Evolutionary conservation across 2,329 filamentous ascomycete species (phyloP).

Genomic region (Hypoxylon sp.): DNA sequence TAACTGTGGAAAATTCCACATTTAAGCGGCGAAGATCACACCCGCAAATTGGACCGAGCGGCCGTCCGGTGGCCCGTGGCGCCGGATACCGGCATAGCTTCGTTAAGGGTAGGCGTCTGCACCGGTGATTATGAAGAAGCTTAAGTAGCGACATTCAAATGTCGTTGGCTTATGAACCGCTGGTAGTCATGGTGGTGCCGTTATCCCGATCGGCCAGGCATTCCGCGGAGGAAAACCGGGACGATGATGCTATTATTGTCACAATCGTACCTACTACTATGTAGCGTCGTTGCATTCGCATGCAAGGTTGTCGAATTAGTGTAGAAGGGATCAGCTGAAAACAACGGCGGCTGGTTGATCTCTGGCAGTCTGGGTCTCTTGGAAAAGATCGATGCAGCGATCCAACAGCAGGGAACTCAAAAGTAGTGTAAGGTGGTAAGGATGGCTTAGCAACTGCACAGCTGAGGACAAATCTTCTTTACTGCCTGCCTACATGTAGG

Average conservation of each 20-base stretch:
- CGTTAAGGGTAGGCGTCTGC: not conserved
- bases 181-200: slow-evolving; percentile 15
- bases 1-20: not conserved
- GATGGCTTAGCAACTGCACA: slow-evolving; percentile 1
- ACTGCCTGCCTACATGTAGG: no score
- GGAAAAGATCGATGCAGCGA: slow-evolving; percentile 36
- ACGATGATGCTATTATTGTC: slow-evolving; percentile 26
- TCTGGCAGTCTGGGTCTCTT: slow-evolving; percentile 13
- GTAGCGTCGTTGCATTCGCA: slow-evolving; percentile 19
- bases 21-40: slow-evolving; percentile 8
- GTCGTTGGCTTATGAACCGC: not conserved
- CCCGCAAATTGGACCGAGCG: slow-evolving; percentile 12
- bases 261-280: slow-evolving; percentile 12
- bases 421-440: not conserved
- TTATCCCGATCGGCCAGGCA: slow-evolving; percentile 13
- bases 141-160: no score
- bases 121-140: slow-evolving; percentile 2
- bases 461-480: not conserved
- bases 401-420: slow-evolving; percentile 18
- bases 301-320: slow-evolving; percentile 25
- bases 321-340: slow-evolving; percentile 36
- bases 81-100: slow-evolving; percentile 16
- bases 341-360: slow-evolving; percentile 24
- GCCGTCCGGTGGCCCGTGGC: slow-evolving; percentile 10
- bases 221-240: slow-evolving; percentile 6